These are phyloP conservation scores for Calendula officinalis DNA, from an alignment of 129 eudicot genomes.

Conservation along the genomic window DNA sequence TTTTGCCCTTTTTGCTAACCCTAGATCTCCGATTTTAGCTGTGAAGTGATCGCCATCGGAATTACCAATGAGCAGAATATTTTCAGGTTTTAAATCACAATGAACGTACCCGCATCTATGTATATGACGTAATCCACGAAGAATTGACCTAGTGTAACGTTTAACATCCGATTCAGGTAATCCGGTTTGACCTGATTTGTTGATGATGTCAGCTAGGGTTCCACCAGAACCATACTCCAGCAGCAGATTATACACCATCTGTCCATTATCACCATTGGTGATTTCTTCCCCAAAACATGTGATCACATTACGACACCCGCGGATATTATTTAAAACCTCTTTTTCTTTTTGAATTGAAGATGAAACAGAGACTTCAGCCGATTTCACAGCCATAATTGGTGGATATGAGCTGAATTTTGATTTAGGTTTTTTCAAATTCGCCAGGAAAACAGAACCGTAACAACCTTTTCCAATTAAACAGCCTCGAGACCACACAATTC, in stretches of 20 bases:
- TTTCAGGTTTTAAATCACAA: conserved; percentile 75
- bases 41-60: conserved; percentile 14
- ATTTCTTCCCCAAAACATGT: conserved; percentile 71
- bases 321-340: conserved; percentile 47
- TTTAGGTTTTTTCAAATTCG: conserved; percentile 64
- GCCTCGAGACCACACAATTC: conserved; percentile 77
- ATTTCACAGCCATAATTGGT: conserved; percentile 76
- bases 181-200: conserved; percentile 39
- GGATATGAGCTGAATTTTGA: conserved; percentile 58
- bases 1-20: conserved; percentile 57
- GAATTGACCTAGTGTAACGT: conserved; percentile 47
- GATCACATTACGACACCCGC: conserved; percentile 52
- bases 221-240: conserved; percentile 62
- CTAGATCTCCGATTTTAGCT: conserved; percentile 76
- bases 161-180: conserved; percentile 53
- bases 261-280: conserved; percentile 48
- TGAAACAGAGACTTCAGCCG: conserved; percentile 74
- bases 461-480: conserved; percentile 70
- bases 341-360: conserved; percentile 66
- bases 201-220: conserved; percentile 61
- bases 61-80: conserved; percentile 47
- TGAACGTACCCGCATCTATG: conserved; percentile 65
- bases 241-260: conserved; percentile 53
- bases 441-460: conserved; percentile 70
- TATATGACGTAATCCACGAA: conserved; percentile 46